These are phyloP conservation scores for Clathrus columnatus DNA, from an alignment of 768 basidiomycete species.

Conservation along the genomic window DNA sequence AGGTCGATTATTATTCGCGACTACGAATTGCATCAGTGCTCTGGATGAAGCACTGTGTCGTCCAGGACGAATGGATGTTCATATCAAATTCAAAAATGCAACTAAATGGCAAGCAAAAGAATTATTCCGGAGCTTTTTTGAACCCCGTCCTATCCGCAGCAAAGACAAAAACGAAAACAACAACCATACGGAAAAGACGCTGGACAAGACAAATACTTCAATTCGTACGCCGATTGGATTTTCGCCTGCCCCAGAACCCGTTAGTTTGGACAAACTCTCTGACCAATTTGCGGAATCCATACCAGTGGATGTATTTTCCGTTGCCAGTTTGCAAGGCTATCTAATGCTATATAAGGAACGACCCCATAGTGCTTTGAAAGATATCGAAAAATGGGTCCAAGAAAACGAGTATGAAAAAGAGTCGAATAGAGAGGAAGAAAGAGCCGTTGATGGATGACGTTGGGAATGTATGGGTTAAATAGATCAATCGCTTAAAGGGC, in stretches of 20 bases:
- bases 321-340: not conserved
- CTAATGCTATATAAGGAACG: not conserved
- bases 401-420: too few relatives aligned
- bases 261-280: not conserved
- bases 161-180: not conserved
- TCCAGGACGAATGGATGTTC: constrained; percentile 73
- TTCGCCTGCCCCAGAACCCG: not conserved
- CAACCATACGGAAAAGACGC: not conserved
- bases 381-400: not conserved
- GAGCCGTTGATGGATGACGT: too few relatives aligned
- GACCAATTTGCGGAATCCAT: not conserved
- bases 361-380: not conserved
- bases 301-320: not conserved
- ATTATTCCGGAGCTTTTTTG: constrained; percentile 60
- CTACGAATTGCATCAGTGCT: constrained; percentile 60
- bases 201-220: not conserved
- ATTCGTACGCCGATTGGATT: not conserved
- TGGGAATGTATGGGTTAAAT: too few relatives aligned
- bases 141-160: constrained; percentile 7
- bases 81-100: constrained; percentile 69
- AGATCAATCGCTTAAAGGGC: too few relatives aligned
- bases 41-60: constrained; percentile 70
- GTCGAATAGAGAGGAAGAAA: too few relatives aligned
- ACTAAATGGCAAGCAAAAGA: constrained; percentile 57
- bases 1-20: constrained; percentile 73